Conservation (phyloP, 129 eudicot species). For the Dittrichia graveolens region DNA sequence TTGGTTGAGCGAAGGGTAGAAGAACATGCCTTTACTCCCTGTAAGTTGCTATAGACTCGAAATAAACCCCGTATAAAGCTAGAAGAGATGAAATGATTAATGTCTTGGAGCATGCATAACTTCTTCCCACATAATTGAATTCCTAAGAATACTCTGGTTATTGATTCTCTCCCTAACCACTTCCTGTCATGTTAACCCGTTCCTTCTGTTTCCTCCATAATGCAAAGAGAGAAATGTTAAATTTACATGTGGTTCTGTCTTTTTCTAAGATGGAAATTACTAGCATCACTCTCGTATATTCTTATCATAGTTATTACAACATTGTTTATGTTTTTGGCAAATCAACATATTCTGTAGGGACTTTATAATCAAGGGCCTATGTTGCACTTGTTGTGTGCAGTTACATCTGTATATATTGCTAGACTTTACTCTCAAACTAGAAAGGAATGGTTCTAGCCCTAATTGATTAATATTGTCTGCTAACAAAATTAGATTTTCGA, state of each 20-base stretch:
- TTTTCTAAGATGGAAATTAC: background rate
- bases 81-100: background rate
- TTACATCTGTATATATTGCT: background rate
- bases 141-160: background rate
- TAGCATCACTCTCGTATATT: background rate
- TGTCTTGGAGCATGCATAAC: slow-evolving; percentile 6
- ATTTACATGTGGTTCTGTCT: slow-evolving; percentile 4
- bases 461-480: too few relatives aligned
- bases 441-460: too few relatives aligned
- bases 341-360: background rate
- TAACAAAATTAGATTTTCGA: background rate
- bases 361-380: too few relatives aligned
- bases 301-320: background rate
- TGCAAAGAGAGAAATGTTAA: background rate
- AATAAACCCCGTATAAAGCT: background rate
- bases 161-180: background rate
- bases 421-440: background rate
- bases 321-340: background rate
- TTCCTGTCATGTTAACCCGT: background rate
- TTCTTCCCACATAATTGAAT: background rate
- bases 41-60: background rate
- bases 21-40: background rate
- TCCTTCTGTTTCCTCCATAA: background rate
- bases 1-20: background rate
- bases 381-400: background rate